Evolutionary conservation across 371 early-diverging fungal species (phyloP).

Genomic region (Rhizopus sp.): DNA sequence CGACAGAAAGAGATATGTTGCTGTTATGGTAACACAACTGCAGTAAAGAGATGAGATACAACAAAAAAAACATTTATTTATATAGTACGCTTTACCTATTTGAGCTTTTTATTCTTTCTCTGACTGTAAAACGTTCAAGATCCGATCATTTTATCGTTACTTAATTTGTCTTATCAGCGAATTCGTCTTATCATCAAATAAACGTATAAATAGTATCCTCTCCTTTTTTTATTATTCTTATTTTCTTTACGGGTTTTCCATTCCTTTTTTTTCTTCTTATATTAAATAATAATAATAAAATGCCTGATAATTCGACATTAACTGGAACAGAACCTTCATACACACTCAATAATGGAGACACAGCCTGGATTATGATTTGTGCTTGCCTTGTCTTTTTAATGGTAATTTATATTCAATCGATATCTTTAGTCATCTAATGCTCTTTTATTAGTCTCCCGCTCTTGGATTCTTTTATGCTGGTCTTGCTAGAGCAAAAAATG

Average conservation of each 20-base stretch:
- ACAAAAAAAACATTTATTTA: too few species aligned
- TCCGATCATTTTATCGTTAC: too few species aligned
- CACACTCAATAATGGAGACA: slow-evolving; percentile 62
- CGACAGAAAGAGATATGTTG: too few species aligned
- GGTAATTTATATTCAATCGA: slow-evolving; percentile 19
- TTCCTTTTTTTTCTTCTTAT: not conserved
- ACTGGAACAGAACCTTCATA: slow-evolving; percentile 3
- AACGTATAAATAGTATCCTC: too few species aligned
- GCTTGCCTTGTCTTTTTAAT: slow-evolving; percentile 46
- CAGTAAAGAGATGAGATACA: too few species aligned
- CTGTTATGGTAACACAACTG: too few species aligned
- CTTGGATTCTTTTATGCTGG: slow-evolving; percentile 86
- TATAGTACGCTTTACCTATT: too few species aligned
- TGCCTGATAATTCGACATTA: slow-evolving; percentile 14
- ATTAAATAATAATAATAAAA: not conserved
- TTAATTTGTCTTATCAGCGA: too few species aligned
- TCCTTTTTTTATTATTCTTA: slow-evolving; percentile 1
- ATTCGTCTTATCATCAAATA: too few species aligned
- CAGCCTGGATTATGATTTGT: slow-evolving; percentile 71
- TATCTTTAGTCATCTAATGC: not conserved
- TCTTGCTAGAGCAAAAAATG: slow-evolving; percentile 78
- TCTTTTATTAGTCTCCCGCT: slow-evolving; percentile 55
- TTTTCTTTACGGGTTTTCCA: not conserved
- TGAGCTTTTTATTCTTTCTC: too few species aligned
- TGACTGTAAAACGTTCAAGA: too few species aligned